Evolutionary conservation across 495 filamentous ascomycete species (phyloP).

Genomic region (Penicillium psychrofluorescens): DNA sequence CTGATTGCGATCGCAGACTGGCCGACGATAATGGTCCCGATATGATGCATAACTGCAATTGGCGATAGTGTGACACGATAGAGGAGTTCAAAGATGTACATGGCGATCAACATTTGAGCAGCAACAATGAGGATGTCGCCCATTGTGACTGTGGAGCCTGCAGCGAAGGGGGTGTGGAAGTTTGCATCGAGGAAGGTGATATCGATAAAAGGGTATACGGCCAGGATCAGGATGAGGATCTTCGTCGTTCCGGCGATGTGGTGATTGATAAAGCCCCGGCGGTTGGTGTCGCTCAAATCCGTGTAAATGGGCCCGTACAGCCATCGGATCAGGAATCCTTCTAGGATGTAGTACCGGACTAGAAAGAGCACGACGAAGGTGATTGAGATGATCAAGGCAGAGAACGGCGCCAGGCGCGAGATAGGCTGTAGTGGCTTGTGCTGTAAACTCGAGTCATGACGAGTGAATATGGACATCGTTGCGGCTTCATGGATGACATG

Average conservation of each 20-base stretch:
- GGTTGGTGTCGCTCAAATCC: slow-evolving; percentile 24
- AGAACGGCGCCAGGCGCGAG: slow-evolving; percentile 35
- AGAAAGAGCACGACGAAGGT: slow-evolving; percentile 35
- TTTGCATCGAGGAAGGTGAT: slow-evolving; percentile 26
- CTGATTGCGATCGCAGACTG: slow-evolving; percentile 40
- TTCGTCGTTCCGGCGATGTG: slow-evolving; percentile 42
- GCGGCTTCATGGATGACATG: background rate
- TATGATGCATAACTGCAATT: slow-evolving; percentile 36
- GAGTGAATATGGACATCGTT: background rate
- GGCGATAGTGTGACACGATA: slow-evolving; percentile 36
- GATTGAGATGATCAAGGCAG: slow-evolving; percentile 36
- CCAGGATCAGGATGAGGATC: slow-evolving; percentile 31
- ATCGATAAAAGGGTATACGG: slow-evolving; percentile 38
- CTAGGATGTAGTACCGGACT: slow-evolving; percentile 36
- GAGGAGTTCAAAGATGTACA: slow-evolving; percentile 43
- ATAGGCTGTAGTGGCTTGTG: slow-evolving; percentile 17
- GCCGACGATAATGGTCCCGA: slow-evolving; percentile 41
- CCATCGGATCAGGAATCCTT: slow-evolving; percentile 30
- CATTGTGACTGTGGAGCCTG: slow-evolving; percentile 24
- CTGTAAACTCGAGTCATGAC: background rate
- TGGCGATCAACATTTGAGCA: slow-evolving; percentile 38
- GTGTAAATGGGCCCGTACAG: slow-evolving; percentile 32
- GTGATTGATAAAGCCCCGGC: slow-evolving; percentile 43
- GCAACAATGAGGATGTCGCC: slow-evolving; percentile 37
- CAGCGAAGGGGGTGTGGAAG: slow-evolving; percentile 25